Conservation (phyloP, 2,329 filamentous ascomycete species). For the Lizonia empirigonia region DNA sequence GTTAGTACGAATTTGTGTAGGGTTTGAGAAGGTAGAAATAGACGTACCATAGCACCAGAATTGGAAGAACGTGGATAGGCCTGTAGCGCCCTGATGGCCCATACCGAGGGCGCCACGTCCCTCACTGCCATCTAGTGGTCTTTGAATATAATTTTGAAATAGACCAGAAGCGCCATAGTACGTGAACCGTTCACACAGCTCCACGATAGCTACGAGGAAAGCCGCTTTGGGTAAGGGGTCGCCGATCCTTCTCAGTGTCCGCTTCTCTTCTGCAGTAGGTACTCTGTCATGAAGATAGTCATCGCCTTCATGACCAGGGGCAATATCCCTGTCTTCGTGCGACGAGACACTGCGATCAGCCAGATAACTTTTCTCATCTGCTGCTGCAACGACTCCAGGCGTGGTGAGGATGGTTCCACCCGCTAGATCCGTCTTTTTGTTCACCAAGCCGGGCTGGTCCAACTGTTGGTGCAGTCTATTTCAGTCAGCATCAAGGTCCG, state of each 20-base stretch:
- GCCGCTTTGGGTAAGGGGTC: slow-evolving; percentile 55
- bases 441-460: neutral
- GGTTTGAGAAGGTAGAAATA: neutral
- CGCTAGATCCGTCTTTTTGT: neutral
- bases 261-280: slow-evolving; percentile 52
- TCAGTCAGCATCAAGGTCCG: neutral
- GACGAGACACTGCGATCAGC: neutral
- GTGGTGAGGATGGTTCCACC: neutral
- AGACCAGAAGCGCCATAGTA: slow-evolving; percentile 55
- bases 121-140: slow-evolving; percentile 46
- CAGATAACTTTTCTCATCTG: neutral
- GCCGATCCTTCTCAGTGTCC: slow-evolving; percentile 52
- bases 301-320: slow-evolving; percentile 21
- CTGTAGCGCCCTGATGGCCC: slow-evolving; percentile 53
- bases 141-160: slow-evolving; percentile 58
- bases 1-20: neutral
- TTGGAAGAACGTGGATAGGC: slow-evolving; percentile 54
- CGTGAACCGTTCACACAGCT: slow-evolving; percentile 57
- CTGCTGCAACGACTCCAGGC: neutral
- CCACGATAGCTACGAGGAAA: slow-evolving; percentile 56
- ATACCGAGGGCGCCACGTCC: slow-evolving; percentile 52
- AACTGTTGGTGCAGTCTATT: neutral
- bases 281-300: slow-evolving; percentile 42
- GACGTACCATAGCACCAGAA: slow-evolving; percentile 43
- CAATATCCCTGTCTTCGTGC: neutral